Conservation (phyloP, 1,284 basidiomycete genomes). For the Rugosomyces carneus region DNA sequence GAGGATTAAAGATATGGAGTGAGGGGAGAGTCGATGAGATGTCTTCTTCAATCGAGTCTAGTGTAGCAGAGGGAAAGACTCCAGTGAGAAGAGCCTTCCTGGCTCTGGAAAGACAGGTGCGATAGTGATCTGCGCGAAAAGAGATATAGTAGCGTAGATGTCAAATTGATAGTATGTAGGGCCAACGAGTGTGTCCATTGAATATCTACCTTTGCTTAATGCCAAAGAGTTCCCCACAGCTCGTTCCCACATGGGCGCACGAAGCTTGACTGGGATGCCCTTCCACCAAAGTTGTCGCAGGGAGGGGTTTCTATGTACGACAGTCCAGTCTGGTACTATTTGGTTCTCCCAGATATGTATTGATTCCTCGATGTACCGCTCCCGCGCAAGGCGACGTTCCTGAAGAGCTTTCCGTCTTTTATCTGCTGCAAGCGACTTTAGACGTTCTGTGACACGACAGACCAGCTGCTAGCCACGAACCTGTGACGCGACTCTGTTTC, state of each 20-base stretch:
- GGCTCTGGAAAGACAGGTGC: slow-evolving; percentile 67
- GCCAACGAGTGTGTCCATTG: slow-evolving; percentile 10
- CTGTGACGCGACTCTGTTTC: slow-evolving; percentile 68
- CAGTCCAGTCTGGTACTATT: slow-evolving; percentile 80
- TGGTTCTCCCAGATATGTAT: slow-evolving; percentile 72
- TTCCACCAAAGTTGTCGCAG: slow-evolving; percentile 86
- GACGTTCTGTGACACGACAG: slow-evolving; percentile 7
- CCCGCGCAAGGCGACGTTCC: slow-evolving; percentile 61
- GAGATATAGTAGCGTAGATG: slow-evolving; percentile 8
- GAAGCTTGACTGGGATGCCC: slow-evolving; percentile 82
- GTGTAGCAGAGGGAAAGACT: slow-evolving; percentile 66
- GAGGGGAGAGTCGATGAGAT: slow-evolving; percentile 77
- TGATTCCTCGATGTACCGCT: slow-evolving; percentile 64
- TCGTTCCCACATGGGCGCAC: slow-evolving; percentile 83
- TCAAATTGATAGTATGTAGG: slow-evolving; percentile 6
- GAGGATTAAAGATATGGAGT: slow-evolving; percentile 81
- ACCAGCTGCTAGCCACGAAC: slow-evolving; percentile 37
- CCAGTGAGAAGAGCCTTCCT: slow-evolving; percentile 65
- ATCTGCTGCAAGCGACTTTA: slow-evolving; percentile 43
- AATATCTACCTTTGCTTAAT: slow-evolving; percentile 70
- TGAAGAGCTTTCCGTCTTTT: slow-evolving; percentile 58
- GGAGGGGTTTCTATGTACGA: slow-evolving; percentile 57
- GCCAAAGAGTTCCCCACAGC: slow-evolving; percentile 88
- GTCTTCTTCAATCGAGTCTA: slow-evolving; percentile 77
- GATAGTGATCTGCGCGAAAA: slow-evolving; percentile 62